Evolutionary conservation across 2,329 filamentous ascomycete genomes (phyloP), one percentile per base, ranked within the genome.

Genomic region (Talaromyces atroroseus): DNA sequence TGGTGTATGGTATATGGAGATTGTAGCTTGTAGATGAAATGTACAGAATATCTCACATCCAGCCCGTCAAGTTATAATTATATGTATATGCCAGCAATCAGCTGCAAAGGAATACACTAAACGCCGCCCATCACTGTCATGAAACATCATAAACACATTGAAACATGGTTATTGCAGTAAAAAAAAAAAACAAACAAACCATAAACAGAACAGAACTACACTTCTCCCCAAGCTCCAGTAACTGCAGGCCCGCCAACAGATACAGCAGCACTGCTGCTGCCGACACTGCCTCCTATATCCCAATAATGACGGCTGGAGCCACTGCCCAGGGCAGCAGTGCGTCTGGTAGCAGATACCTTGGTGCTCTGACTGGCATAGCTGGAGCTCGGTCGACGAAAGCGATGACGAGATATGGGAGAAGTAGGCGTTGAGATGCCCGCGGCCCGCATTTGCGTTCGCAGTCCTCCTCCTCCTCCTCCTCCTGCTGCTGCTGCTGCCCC

Each of bases 341-440:
- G 78, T 65, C 80, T 79, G 69, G 83, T 79, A 69, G 83, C 85
- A 18, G 84, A 89, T 64, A 87, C 83, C 70, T 87, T 86, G 7
- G 89, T 90, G 71, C 89, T 95, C 73, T 95, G 90, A 67, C 89
- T 95, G 3, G 90, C 90, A 70, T 90, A 95, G 70, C 89, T 95
- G 58, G 84, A 82, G 58, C 79, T 74, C 10, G 75, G 71, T 36
- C 75, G 70, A 20, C 74, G 69, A 75, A 71, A 74, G 71, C 79
- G 69, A 74, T 77, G 72, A 52, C 65, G 71, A 49, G 69, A 61
- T 11, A 72, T 65, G 36, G 71, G 70, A 4, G 68, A 73, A 5
- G 66, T 58, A 1, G 65, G 59, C 12, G 56, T 47, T 6, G 50
- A 40, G 20, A 58, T 58, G 8, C 64, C 62, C 4, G 59, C 55